Base-by-base conservation (phyloP, 345 rosid species). In the Rhodamnia argentea region DNA sequence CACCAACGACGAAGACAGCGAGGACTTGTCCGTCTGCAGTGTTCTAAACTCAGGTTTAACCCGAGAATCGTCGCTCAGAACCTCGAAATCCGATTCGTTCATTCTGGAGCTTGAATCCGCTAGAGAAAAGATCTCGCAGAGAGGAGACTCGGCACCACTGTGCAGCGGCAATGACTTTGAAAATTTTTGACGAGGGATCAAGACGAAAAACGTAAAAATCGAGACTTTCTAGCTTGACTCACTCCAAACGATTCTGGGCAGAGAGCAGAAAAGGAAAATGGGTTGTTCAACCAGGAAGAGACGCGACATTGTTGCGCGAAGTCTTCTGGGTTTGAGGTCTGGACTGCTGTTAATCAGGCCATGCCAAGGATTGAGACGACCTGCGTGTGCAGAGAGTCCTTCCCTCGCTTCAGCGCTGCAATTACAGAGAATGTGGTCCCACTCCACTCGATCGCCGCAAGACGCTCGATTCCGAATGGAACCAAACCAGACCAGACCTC, bases 1-100 rank as follows among this genome's bases (percentile, higher is more conserved):
- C 82, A 93, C 90, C 90, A 92, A 57, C 42, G 50, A 52, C 59
- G 40, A 24, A 78, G 24, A 37, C 10, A 74, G 50, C 24, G 88
- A 70, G 3, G 91, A 85, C 86, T 88, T 88, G 40, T 57, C 55
- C 62, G 85, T 76, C 37, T 83, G 20, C 40, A 29, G 29, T 40
- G 23, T 58, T 22, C 74, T 75, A 54, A 18, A 51, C 81, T 83
- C 86, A 50, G 52, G 54, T 18, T 84, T 37, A 82, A 47, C 83
- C 12, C 23, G 62, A 78, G 82, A 29, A 18, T 40, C 89, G 53
- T 82, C n/a, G n/a, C 82, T 85, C 75, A 62, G 13, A 44, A 76
- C 55, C 75, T 70, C 83, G 83, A 57, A 52, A 47, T 76, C 85
- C 13, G 82, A 53, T 6, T 70, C 83, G 40, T 16, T 27, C 82